A percentile compares a stretch with the other conserved stretches of the same genome.
phyloP scores from a whole-genome alignment of 768 basidiomycete genomes.

The Calvatia gigantea region DNA sequence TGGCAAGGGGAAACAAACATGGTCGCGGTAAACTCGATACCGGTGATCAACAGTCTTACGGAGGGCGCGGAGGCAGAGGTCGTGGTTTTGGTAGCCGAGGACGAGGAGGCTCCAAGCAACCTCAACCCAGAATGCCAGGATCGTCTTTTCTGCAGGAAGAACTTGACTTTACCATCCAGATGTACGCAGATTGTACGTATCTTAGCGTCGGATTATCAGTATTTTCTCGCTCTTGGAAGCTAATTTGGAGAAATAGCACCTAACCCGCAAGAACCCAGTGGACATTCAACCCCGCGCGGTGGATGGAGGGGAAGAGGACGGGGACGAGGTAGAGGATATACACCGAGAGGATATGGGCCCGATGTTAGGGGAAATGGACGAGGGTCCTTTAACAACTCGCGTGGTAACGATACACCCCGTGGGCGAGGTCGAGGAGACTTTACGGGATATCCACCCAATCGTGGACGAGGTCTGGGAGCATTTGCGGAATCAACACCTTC shows the following conservation, averaged over 20 bases:
- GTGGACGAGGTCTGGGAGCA: slow-evolving; percentile 25
- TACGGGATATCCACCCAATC: slow-evolving; percentile 17
- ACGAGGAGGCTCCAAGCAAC: slow-evolving; percentile 8
- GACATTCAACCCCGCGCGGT: background rate
- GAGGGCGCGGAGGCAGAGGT: slow-evolving; percentile 6
- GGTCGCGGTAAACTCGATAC: background rate
- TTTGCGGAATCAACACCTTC: slow-evolving; percentile 23
- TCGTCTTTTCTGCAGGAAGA: slow-evolving; percentile 21
- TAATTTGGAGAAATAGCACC: background rate
- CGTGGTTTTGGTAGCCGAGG: slow-evolving; percentile 8
- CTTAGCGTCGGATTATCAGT: background rate
- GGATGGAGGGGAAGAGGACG: slow-evolving; percentile 13
- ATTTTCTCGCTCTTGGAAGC: background rate
- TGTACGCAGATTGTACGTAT: slow-evolving; percentile 24
- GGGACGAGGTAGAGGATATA: background rate
- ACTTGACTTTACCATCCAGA: slow-evolving; percentile 19
- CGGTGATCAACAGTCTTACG: background rate
- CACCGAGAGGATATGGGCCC: slow-evolving; percentile 9
- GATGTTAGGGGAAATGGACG: slow-evolving; percentile 6
- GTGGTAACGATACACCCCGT: slow-evolving; percentile 3
- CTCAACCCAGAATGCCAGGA: slow-evolving; percentile 9
- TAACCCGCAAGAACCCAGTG: background rate
- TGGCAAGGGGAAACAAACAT: background rate
- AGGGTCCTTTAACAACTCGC: background rate
- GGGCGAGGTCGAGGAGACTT: slow-evolving; percentile 24